Conservation (phyloP, 2,329 filamentous ascomycete genomes). For the Rachicladosporium sp. region DNA sequence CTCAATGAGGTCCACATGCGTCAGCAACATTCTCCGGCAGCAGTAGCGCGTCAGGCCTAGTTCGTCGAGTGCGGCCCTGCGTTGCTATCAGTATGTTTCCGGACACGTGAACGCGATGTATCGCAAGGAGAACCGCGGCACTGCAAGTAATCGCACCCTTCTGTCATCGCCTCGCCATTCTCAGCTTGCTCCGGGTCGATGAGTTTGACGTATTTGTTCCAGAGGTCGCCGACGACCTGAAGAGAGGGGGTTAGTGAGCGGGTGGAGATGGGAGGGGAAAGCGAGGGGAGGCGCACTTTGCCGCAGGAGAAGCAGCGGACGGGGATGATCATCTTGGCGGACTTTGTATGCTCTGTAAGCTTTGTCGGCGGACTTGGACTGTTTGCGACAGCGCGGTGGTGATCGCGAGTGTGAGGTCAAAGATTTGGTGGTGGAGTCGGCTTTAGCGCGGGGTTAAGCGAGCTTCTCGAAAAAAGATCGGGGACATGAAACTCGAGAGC, state of each 20-base stretch:
- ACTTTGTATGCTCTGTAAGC: too few species aligned
- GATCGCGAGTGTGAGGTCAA: too few species aligned
- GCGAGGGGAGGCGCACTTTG: constrained; percentile 53
- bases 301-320: constrained; percentile 98
- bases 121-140: too few species aligned
- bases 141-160: constrained; percentile 17
- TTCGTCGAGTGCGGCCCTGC: constrained; percentile 88
- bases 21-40: constrained; percentile 99
- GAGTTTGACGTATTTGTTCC: constrained; percentile 87
- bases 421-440: too few species aligned
- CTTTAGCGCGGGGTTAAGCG: too few species aligned
- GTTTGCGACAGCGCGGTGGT: too few species aligned
- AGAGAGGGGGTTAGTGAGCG: constrained; percentile 21
- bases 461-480: too few species aligned
- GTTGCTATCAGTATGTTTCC: too few species aligned
- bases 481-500: too few species aligned
- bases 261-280: too few species aligned
- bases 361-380: too few species aligned
- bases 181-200: constrained; percentile 52
- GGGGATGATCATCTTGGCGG: constrained; percentile 81
- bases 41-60: constrained; percentile 92
- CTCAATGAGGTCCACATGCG: constrained; percentile 96
- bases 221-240: constrained; percentile 91
- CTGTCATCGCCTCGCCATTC: constrained; percentile 50
- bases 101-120: too few species aligned